Evolutionary conservation across 1,284 basidiomycete genomes (phyloP).

Genomic region (Phylloporus sp.): DNA sequence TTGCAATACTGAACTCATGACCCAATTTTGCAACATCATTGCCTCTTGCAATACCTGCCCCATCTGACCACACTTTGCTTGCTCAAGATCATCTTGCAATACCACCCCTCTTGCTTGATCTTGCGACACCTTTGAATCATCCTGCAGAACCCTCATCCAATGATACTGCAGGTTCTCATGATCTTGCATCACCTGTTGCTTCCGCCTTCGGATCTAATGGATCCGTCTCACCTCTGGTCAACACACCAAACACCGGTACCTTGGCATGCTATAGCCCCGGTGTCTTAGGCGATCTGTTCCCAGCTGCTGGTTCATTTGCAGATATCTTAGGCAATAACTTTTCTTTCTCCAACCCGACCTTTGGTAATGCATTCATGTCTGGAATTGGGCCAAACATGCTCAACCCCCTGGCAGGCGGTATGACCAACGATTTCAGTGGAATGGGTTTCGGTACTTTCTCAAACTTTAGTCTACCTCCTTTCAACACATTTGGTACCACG

Average conservation of each 20-base stretch:
- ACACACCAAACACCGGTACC: background rate
- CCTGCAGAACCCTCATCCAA: background rate
- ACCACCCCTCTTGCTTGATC: background rate
- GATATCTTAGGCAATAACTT: background rate
- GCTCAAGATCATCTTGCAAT: background rate
- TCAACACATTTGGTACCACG: background rate
- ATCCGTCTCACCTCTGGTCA: background rate
- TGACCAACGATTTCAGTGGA: background rate
- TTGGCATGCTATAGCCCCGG: background rate
- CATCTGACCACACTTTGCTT: background rate
- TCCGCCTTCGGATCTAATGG: background rate
- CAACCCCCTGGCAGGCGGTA: background rate
- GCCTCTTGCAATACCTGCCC: background rate
- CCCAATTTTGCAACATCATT: background rate
- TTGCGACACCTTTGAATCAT: background rate
- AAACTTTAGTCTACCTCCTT: background rate
- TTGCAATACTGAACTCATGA: background rate
- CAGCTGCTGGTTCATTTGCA: background rate
- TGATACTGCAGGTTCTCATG: background rate
- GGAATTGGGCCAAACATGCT: background rate
- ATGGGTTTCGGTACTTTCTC: conserved; percentile 1
- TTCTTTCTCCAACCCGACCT: background rate
- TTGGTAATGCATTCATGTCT: background rate
- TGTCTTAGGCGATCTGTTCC: background rate
- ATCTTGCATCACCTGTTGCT: background rate